Evolutionary conservation across 257 asterid species (phyloP), one percentile per base, ranked within the genome.

Genomic region (Craterostigma plantagineum): DNA sequence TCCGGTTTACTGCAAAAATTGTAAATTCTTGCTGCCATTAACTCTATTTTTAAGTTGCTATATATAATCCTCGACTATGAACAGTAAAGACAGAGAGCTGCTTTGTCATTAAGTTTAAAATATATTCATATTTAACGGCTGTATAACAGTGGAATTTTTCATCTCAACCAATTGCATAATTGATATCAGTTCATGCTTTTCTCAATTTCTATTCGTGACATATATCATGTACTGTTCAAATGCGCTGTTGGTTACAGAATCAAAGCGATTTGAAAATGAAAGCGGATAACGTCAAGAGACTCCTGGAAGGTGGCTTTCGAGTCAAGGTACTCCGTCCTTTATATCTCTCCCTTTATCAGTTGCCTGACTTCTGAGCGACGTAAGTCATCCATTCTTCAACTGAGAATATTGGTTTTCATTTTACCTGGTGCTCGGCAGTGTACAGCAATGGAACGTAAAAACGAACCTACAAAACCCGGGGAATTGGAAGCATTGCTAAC

Each of bases 241-340:
- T 43, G 48, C 46, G 36, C 42, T 50, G 48, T 39, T 47, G 54
- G 66, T 51, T 58, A 47, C 67, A 87, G 98, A 61, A 65, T 46
- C 62, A 63, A 33, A 65, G 66, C 7, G 98, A 87, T 57, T 60
- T 87, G 56, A 66, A 76, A 64, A 57, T 74, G 60, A 87, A 82
- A 75, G 98, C 90, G 57, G 81, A 82, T 60, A 60, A 52, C 52
- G 86, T 43, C 35, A 82, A 60, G 70, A 69, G 91, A 68, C 81
- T 74, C 47, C 61, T 87, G 81, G 93, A 82, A 50, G 70, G 65
- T 34, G 91, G 93, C 33, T 57, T 74, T 68, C 76, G 91, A 14
- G 92, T 90, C 60, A 83, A 83, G 93, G 98, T 79, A 70, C 54
- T 54, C 38, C 6, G 7, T 34, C 11, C 37, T 7, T 6, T 34